These are phyloP conservation scores for Auricularia sp. DNA, from an alignment of 768 basidiomycete species.

Conservation along the genomic window DNA sequence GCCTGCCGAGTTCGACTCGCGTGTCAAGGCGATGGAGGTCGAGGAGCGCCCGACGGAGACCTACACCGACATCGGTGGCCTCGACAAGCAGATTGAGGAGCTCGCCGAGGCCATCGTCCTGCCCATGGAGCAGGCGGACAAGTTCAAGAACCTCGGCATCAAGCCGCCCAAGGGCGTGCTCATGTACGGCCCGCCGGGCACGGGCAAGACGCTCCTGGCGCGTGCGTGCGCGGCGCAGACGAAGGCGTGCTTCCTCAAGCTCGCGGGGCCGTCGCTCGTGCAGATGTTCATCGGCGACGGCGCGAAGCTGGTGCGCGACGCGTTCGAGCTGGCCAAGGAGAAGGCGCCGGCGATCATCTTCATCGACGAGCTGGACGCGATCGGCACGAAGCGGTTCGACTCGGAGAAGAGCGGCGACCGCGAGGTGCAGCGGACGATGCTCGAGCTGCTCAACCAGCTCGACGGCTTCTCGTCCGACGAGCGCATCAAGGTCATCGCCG, in stretches of 20 bases:
- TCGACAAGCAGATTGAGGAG: conserved; percentile 99
- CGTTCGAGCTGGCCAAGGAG: conserved; percentile 95
- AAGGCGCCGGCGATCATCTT: conserved; percentile 99
- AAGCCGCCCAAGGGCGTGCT: conserved; percentile 94
- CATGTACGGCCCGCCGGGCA: conserved; percentile 99
- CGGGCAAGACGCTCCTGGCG: conserved; percentile 94
- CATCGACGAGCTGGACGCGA: conserved; percentile 97
- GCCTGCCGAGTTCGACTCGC: conserved; percentile 93
- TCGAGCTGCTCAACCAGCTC: conserved; percentile 94
- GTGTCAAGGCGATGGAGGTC: conserved; percentile 99
- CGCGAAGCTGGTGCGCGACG: conserved; percentile 96
- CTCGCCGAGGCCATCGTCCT: conserved; percentile 95
- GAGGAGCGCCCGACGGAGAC: conserved; percentile 96
- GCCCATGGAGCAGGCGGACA: conserved; percentile 97
- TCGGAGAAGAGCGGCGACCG: conserved; percentile 98
- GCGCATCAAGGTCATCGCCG: conserved; percentile 98
- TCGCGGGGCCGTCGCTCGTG: conserved; percentile 93
- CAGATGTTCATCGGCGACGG: conserved; percentile 99
- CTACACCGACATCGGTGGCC: conserved; percentile 93
- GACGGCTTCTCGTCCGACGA: conserved; percentile 97
- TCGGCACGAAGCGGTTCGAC: conserved; percentile 97
- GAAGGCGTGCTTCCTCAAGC: conserved; percentile 94
- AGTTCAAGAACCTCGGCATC: conserved; percentile 97
- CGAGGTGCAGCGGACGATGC: conserved; percentile 99
- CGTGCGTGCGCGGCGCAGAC: conserved; percentile 97